A percentile compares a stretch with the other conserved stretches of the same genome.
Evolutionary conservation across 345 rosid species (phyloP).

Genomic region (Pistacia vera): DNA sequence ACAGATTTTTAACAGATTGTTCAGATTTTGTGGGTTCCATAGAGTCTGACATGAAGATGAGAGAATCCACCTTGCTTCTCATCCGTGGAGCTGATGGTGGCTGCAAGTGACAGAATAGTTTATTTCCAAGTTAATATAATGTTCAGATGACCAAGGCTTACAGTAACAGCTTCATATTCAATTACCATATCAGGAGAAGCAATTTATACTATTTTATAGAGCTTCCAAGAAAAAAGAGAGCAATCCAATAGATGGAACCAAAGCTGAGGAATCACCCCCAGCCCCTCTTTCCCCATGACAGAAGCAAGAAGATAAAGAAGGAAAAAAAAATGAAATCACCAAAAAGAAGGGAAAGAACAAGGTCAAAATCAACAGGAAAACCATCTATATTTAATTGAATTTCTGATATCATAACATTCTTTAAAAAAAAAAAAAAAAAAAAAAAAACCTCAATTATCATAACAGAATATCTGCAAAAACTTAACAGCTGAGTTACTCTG

Average conservation of each 20-base stretch:
- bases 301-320: neutral
- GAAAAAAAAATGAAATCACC: neutral
- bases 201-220: neutral
- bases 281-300: neutral
- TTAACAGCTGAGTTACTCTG: neutral
- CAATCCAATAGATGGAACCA: neutral
- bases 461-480: neutral
- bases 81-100: constrained; percentile 76
- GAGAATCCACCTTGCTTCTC: constrained; percentile 86
- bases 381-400: neutral
- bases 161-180: neutral
- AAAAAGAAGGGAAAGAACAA: neutral
- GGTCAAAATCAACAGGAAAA: neutral
- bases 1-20: constrained; percentile 39
- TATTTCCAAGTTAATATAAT: constrained; percentile 8
- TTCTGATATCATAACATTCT: neutral
- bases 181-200: neutral
- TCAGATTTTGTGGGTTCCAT: constrained; percentile 47
- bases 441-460: neutral
- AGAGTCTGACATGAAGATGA: constrained; percentile 75
- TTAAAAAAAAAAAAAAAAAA: neutral
- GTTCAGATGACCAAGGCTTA: neutral
- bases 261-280: constrained; percentile 2
- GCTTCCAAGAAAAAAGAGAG: neutral
- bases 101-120: constrained; percentile 43